phyloP scores from a whole-genome alignment of 148 eudicot genomes.

The Oxyria digyna region DNA sequence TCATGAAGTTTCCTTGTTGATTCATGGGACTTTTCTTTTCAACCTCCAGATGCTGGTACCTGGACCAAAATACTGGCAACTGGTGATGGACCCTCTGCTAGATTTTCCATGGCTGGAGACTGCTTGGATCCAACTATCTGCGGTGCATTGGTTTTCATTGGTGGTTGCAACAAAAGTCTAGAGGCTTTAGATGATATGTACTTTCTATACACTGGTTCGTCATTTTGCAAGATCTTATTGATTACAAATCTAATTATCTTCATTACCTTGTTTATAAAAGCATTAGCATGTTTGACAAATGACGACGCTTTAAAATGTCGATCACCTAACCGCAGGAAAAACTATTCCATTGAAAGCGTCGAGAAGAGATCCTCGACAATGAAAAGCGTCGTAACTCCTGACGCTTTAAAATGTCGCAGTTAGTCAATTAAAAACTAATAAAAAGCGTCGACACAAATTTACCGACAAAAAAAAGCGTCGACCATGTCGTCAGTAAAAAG shows the following conservation, averaged over 20 bases:
- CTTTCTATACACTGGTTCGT: slow-evolving; percentile 72
- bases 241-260: not conserved
- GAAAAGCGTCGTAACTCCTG: too few species aligned
- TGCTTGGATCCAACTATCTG: slow-evolving; percentile 64
- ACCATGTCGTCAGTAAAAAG: too few species aligned
- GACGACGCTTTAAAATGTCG: too few species aligned
- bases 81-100: slow-evolving; percentile 80
- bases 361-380: too few species aligned
- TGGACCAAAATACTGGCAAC: slow-evolving; percentile 60
- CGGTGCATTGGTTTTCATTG: slow-evolving; percentile 66
- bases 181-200: slow-evolving; percentile 89
- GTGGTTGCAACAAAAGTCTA: slow-evolving; percentile 80
- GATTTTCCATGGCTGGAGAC: slow-evolving; percentile 94
- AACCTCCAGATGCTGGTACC: slow-evolving; percentile 40
- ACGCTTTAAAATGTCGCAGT: too few species aligned
- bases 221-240: not conserved
- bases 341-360: too few species aligned
- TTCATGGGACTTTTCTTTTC: not conserved
- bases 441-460: too few species aligned
- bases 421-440: too few species aligned
- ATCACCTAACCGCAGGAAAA: too few species aligned
- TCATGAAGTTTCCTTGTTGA: not conserved
- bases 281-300: not conserved
- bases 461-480: too few species aligned
- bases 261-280: not conserved